Percentiles rank a stretch among this genome's conserved stretches.
These are phyloP conservation scores for Yarrowia osloensis DNA, from an alignment of 805 yeast genomes.

Conservation along the genomic window DNA sequence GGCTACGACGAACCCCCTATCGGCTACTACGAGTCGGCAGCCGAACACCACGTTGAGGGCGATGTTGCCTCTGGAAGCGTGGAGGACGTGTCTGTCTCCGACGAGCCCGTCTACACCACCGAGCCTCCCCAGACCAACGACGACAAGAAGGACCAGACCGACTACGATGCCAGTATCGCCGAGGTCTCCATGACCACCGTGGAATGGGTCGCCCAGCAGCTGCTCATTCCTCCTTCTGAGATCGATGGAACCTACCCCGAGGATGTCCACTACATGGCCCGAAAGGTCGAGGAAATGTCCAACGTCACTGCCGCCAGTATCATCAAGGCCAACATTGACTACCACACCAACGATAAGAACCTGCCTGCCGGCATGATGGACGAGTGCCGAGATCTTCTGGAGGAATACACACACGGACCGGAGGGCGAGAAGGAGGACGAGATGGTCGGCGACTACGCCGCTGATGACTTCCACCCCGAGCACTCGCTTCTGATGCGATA, in stretches of 20 bases:
- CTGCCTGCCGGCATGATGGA: constrained; percentile 16
- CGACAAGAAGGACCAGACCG: constrained; percentile 25
- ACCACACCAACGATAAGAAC: constrained; percentile 16
- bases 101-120: constrained; percentile 2
- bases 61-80: background rate
- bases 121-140: constrained; percentile 15
- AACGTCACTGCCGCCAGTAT: constrained; percentile 23
- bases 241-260: constrained; percentile 14
- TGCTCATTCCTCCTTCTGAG: constrained; percentile 28
- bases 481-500: constrained; percentile 34
- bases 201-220: constrained; percentile 28
- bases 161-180: constrained; percentile 25
- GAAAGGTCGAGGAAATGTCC: constrained; percentile 21
- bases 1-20: background rate
- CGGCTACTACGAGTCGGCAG: constrained; percentile 5
- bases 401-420: constrained; percentile 8
- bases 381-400: constrained; percentile 21
- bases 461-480: background rate
- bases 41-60: background rate
- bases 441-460: constrained; percentile 12
- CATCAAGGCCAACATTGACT: constrained; percentile 21
- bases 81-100: background rate
- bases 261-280: constrained; percentile 24
- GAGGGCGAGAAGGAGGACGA: constrained; percentile 27
- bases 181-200: constrained; percentile 22